Conservation (phyloP, 225 moss, liverwort and hornwort genomes). For the Pseudisothecium myosuroides region DNA sequence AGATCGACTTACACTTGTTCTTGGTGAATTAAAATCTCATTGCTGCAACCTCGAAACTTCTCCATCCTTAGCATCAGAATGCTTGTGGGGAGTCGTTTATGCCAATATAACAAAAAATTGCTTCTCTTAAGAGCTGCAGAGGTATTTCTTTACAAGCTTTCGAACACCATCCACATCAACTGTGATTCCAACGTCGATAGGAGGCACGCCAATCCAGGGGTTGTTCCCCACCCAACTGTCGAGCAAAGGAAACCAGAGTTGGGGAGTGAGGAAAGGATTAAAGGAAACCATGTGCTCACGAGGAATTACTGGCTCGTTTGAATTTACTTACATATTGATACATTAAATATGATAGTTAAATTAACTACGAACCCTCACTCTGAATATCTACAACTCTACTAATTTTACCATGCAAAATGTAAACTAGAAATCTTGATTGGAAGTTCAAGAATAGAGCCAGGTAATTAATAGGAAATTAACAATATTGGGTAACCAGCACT, state of each 20-base stretch:
- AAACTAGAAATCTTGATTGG: not conserved
- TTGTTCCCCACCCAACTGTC: slow-evolving; percentile 63
- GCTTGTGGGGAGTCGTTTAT: not conserved
- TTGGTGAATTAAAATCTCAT: not conserved
- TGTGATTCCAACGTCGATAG: slow-evolving; percentile 58
- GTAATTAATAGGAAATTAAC: not conserved
- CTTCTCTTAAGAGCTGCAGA: slow-evolving; percentile 31
- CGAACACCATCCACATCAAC: slow-evolving; percentile 60
- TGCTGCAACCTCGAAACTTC: not conserved
- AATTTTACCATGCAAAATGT: not conserved
- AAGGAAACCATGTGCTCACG: not conserved
- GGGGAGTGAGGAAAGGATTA: not conserved
- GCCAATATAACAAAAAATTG: not conserved
- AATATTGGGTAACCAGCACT: not conserved
- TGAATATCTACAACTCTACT: not conserved
- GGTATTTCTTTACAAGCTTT: slow-evolving; percentile 47
- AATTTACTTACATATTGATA: not conserved
- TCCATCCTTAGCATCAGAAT: not conserved
- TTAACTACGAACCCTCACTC: not conserved
- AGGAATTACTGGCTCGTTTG: not conserved
- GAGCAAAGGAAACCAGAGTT: not conserved
- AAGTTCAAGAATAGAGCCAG: not conserved
- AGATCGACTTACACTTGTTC: not conserved
- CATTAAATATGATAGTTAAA: not conserved
- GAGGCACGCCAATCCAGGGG: slow-evolving; percentile 50